A percentile compares a stretch with the other conserved stretches of the same genome.
Evolutionary conservation across 208 protist species (phyloP).

Genomic region (Leishmania guyanensis): DNA sequence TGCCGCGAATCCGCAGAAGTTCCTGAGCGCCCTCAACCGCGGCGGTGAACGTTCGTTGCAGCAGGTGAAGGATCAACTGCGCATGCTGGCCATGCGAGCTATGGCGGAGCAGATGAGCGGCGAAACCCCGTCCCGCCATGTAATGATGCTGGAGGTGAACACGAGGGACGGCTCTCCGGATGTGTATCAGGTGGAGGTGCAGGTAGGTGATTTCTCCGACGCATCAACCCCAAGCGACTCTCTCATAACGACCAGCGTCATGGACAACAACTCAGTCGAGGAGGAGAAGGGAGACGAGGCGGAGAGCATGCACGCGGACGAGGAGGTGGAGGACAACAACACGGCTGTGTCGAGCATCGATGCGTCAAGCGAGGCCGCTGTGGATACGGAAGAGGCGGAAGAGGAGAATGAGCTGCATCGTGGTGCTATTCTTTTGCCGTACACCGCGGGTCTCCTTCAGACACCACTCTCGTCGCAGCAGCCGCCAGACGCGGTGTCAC

Average conservation of each 20-base stretch:
- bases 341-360: neutral
- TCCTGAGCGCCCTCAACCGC: slow-evolving; percentile 40
- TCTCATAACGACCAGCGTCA: neutral
- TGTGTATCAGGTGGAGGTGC: slow-evolving; percentile 32
- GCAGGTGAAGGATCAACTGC: slow-evolving; percentile 33
- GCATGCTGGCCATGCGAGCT: slow-evolving; percentile 30
- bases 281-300: slow-evolving; percentile 10
- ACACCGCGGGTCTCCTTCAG: neutral
- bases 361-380: neutral
- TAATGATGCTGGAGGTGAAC: slow-evolving; percentile 40
- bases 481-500: neutral
- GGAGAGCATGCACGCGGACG: neutral
- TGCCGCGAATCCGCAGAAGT: slow-evolving; percentile 38
- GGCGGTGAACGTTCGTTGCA: slow-evolving; percentile 24
- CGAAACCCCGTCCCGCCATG: slow-evolving; percentile 21
- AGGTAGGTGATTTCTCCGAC: slow-evolving; percentile 32
- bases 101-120: slow-evolving; percentile 32
- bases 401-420: slow-evolving; percentile 19
- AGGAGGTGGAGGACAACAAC: slow-evolving; percentile 7
- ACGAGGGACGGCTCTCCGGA: slow-evolving; percentile 27
- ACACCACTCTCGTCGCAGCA: neutral
- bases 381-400: neutral
- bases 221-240: slow-evolving; percentile 6
- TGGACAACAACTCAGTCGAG: neutral
- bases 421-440: slow-evolving; percentile 18